Conservation (phyloP, 768 basidiomycete species). For the Favolaschia claudopus region DNA sequence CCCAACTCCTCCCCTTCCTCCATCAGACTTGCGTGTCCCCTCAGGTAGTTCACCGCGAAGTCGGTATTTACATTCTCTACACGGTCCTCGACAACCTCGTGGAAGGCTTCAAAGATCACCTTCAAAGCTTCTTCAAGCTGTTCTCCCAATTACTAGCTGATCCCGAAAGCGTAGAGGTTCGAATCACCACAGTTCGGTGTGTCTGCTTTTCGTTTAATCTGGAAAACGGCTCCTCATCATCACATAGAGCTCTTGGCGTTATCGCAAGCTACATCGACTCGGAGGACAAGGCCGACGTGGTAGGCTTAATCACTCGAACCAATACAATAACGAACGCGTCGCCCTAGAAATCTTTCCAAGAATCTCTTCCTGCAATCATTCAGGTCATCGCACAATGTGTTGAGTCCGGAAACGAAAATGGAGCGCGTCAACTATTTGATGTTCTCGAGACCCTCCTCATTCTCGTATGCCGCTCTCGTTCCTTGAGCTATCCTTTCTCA, state of each 20-base stretch:
- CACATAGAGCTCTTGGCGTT: constrained; percentile 79
- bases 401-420: constrained; percentile 78
- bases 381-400: constrained; percentile 87
- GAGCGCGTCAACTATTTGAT: constrained; percentile 91
- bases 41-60: constrained; percentile 83
- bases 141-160: constrained; percentile 79
- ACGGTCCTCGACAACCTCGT: constrained; percentile 92
- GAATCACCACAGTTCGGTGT: constrained; percentile 87
- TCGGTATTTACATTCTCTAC: constrained; percentile 88
- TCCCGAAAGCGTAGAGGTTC: constrained; percentile 87
- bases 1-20: constrained; percentile 87
- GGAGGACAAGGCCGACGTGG: constrained; percentile 88
- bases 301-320: constrained; percentile 47
- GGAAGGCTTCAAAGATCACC: constrained; percentile 84
- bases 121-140: constrained; percentile 78
- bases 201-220: constrained; percentile 20
- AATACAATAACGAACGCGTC: constrained; percentile 1
- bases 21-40: constrained; percentile 76
- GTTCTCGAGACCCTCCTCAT: constrained; percentile 96
- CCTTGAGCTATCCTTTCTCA: constrained; percentile 9
- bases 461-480: constrained; percentile 59
- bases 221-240: constrained; percentile 11
- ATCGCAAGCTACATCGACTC: constrained; percentile 92
- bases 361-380: constrained; percentile 86
- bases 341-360: constrained; percentile 83